Evolutionary conservation across 192 early-diverging fungal species (phyloP).

Genomic region (Backusella luteola): DNA sequence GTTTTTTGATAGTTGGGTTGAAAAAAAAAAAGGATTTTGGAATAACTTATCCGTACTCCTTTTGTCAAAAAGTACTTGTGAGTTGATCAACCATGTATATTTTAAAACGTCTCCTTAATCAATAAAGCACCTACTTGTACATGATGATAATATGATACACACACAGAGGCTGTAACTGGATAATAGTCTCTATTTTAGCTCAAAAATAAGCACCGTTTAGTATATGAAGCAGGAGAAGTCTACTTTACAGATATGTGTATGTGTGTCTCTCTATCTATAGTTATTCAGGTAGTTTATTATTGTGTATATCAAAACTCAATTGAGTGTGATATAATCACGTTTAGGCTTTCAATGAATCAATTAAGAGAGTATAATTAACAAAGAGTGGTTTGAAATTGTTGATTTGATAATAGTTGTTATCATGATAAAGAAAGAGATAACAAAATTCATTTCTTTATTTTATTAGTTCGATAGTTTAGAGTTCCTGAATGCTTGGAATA

Average conservation of each 20-base stretch:
- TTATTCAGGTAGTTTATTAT: no score
- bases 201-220: no score
- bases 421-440: neutral
- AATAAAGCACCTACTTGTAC: conserved; percentile 4
- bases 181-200: neutral
- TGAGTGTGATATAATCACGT: no score
- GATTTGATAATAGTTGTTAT: neutral
- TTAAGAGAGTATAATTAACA: neutral
- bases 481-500: neutral
- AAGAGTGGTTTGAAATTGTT: neutral
- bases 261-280: no score
- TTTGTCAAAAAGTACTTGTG: neutral
- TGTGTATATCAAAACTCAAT: no score
- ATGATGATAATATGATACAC: neutral
- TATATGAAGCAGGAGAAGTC: neutral
- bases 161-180: neutral
- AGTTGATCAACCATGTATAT: neutral
- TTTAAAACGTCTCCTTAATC: neutral
- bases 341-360: neutral
- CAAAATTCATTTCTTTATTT: neutral
- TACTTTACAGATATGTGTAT: no score
- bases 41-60: neutral
- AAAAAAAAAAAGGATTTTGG: no score
- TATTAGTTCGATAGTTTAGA: neutral
- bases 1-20: neutral